Conservation (phyloP, 306 rosid genomes). For the Rosa lucieae region DNA sequence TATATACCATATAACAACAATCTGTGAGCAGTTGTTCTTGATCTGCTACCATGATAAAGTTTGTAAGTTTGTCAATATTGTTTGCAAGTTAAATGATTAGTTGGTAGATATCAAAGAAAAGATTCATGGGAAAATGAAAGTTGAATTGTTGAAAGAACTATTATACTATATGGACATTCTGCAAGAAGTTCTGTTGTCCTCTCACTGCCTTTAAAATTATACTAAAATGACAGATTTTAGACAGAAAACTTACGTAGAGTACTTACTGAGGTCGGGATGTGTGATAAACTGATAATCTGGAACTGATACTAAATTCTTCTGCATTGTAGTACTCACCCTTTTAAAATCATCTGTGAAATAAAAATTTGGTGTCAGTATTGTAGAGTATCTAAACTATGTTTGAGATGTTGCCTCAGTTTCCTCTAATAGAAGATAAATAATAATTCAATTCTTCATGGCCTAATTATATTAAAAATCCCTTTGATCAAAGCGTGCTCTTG, state of each 20-base stretch:
- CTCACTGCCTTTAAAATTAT: no score
- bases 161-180: not conserved
- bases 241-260: not conserved
- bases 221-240: no score
- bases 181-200: not conserved
- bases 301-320: not conserved
- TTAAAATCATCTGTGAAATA: not conserved
- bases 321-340: not conserved
- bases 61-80: not conserved
- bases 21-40: not conserved
- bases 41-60: not conserved
- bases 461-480: not conserved
- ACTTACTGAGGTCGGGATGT: not conserved
- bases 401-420: not conserved
- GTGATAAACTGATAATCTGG: not conserved
- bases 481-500: not conserved
- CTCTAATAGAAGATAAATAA: not conserved
- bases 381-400: not conserved
- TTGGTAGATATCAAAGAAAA: not conserved
- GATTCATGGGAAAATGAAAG: conserved; percentile 3
- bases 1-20: not conserved
- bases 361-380: not conserved
- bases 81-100: not conserved
- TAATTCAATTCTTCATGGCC: not conserved
- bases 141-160: not conserved